Conservation (phyloP, 805 yeast species). For the Debaryomyces prosopidis region DNA sequence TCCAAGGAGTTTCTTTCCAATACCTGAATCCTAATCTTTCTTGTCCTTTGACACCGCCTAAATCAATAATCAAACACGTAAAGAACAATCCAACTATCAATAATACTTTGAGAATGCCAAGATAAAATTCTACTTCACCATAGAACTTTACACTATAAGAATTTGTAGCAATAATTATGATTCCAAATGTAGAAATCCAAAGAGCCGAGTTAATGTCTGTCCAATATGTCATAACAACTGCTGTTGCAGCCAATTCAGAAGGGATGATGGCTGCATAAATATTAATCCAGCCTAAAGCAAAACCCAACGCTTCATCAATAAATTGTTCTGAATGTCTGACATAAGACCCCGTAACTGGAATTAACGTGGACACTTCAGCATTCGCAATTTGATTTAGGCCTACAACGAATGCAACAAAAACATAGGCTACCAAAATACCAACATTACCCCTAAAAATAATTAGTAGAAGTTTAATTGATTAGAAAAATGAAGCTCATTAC, state of each 20-base stretch:
- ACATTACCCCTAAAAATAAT: constrained; percentile 25
- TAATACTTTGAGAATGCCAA: constrained; percentile 24
- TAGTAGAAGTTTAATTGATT: constrained; percentile 2
- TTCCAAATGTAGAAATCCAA: constrained; percentile 45
- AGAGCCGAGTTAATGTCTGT: constrained; percentile 43
- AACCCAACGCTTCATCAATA: constrained; percentile 47
- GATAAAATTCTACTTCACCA: constrained; percentile 30
- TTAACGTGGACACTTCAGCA: constrained; percentile 36
- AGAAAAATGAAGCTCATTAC: constrained; percentile 14
- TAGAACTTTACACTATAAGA: constrained; percentile 36
- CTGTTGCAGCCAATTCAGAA: constrained; percentile 46
- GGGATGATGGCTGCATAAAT: constrained; percentile 38
- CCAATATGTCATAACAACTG: constrained; percentile 50
- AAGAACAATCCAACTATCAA: constrained; percentile 21
- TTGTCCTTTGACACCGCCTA: constrained; percentile 26
- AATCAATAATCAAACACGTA: constrained; percentile 20
- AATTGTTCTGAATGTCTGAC: constrained; percentile 38
- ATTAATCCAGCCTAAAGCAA: constrained; percentile 47
- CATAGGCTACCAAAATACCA: constrained; percentile 49
- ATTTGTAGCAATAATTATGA: constrained; percentile 35
- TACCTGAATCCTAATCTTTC: constrained; percentile 31
- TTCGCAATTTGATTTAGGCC: constrained; percentile 42
- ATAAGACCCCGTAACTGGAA: constrained; percentile 39
- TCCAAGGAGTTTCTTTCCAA: constrained; percentile 46
- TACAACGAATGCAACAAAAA: constrained; percentile 44